A percentile compares a stretch with the other conserved stretches of the same genome.
Evolutionary conservation across 2,329 filamentous ascomycete species (phyloP).

Genomic region (Cercospora sojina): DNA sequence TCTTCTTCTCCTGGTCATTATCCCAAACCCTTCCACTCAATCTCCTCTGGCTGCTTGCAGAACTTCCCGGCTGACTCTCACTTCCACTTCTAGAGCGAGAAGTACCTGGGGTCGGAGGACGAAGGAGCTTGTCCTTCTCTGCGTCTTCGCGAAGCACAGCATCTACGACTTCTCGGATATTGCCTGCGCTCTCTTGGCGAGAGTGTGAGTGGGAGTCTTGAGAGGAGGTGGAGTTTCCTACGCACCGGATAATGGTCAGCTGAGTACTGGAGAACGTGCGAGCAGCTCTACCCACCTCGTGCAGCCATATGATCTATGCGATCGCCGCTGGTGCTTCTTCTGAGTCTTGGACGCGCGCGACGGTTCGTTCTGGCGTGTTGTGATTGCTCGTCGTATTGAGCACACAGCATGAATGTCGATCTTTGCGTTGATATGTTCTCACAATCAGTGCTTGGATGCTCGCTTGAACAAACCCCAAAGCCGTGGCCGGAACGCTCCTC

Average conservation of each 20-base stretch:
- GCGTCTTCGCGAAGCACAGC: slow-evolving; percentile 9
- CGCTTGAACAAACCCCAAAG: neutral
- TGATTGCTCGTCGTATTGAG: neutral
- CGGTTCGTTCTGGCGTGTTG: neutral
- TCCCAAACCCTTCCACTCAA: slow-evolving; percentile 18
- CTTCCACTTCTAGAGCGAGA: slow-evolving; percentile 13
- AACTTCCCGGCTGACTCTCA: slow-evolving; percentile 1
- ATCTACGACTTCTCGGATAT: slow-evolving; percentile 9
- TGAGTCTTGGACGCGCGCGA: neutral
- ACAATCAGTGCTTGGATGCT: neutral
- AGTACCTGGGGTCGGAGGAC: neutral
- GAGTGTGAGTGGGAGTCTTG: neutral
- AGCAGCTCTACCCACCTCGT: neutral
- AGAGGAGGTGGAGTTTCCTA: neutral
- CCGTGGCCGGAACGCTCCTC: neutral
- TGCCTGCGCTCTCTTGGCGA: neutral
- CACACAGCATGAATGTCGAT: neutral
- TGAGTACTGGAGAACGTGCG: neutral
- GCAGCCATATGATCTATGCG: neutral
- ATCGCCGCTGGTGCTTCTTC: neutral
- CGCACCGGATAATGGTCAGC: neutral
- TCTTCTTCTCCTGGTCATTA: slow-evolving; percentile 23
- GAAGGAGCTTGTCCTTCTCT: neutral
- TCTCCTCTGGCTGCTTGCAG: neutral
- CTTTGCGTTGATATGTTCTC: neutral